Evolutionary conservation across 257 asterid genomes (phyloP).

Genomic region (Ocimum tenuiflorum): DNA sequence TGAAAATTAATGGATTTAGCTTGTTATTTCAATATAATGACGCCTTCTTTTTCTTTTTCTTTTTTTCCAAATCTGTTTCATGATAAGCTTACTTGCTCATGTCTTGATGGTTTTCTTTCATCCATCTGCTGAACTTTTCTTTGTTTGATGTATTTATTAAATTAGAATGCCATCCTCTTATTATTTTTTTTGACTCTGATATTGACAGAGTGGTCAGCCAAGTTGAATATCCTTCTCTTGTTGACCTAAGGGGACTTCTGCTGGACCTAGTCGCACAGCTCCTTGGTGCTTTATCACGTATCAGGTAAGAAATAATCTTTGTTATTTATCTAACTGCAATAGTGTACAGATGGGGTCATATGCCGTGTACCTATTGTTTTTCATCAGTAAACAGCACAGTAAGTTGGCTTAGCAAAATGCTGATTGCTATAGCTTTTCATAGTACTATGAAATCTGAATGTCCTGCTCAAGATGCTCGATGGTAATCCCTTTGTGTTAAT

Average conservation of each 20-base stretch:
- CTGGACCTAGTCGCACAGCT: constrained; percentile 99
- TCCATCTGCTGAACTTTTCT: background rate
- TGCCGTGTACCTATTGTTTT: background rate
- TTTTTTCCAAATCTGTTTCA: background rate
- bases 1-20: background rate
- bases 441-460: background rate
- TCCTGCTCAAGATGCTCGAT: constrained; percentile 16
- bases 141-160: constrained; percentile 2
- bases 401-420: constrained; percentile 2
- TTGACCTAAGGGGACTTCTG: constrained; percentile 97
- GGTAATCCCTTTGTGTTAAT: background rate
- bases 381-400: constrained; percentile 3
- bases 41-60: background rate
- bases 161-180: background rate
- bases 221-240: constrained; percentile 94
- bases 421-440: background rate
- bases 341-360: constrained; percentile 1
- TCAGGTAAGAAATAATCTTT: constrained; percentile 52
- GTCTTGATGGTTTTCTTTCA: constrained; percentile 8
- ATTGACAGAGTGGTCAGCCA: constrained; percentile 91
- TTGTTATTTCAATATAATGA: background rate
- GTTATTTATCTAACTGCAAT: background rate
- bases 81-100: background rate
- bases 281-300: constrained; percentile 94
- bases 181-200: background rate